Evolutionary conservation across 768 basidiomycete genomes (phyloP).

Genomic region (Floccularia luteovirens): DNA sequence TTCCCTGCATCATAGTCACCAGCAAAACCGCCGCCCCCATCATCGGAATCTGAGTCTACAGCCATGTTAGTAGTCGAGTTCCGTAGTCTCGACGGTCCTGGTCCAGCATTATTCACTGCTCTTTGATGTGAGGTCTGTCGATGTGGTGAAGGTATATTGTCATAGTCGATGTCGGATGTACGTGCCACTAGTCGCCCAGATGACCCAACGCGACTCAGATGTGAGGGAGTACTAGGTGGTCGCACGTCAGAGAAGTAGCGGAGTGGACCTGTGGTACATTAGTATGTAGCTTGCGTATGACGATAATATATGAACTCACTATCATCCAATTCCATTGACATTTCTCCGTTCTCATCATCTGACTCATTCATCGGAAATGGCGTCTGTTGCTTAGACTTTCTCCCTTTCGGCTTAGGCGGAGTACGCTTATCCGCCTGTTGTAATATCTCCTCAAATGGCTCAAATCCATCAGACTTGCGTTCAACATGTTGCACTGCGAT

Average conservation of each 20-base stretch:
- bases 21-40: conserved; percentile 18
- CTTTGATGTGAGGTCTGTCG: conserved; percentile 20
- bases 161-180: conserved; percentile 51
- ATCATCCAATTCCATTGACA: conserved; percentile 73
- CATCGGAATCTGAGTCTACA: conserved; percentile 20
- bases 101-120: conserved; percentile 22
- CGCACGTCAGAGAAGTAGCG: conserved; percentile 32
- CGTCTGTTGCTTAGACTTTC: conserved; percentile 38
- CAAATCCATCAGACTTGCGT: conserved; percentile 75
- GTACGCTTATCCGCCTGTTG: conserved; percentile 62
- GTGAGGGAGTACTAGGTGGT: conserved; percentile 31
- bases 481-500: conserved; percentile 61
- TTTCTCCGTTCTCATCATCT: conserved; percentile 49
- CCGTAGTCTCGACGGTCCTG: conserved; percentile 33
- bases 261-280: conserved; percentile 25
- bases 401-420: conserved; percentile 46
- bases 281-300: neutral
- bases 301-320: conserved; percentile 34
- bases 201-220: conserved; percentile 25
- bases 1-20: conserved; percentile 15
- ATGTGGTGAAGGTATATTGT: conserved; percentile 55
- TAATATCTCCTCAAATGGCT: conserved; percentile 71
- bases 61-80: conserved; percentile 23
- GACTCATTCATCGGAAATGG: conserved; percentile 25
- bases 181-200: conserved; percentile 43